phyloP scores from a whole-genome alignment of 2,329 filamentous ascomycete genomes.

The Aspergillus sp. region DNA sequence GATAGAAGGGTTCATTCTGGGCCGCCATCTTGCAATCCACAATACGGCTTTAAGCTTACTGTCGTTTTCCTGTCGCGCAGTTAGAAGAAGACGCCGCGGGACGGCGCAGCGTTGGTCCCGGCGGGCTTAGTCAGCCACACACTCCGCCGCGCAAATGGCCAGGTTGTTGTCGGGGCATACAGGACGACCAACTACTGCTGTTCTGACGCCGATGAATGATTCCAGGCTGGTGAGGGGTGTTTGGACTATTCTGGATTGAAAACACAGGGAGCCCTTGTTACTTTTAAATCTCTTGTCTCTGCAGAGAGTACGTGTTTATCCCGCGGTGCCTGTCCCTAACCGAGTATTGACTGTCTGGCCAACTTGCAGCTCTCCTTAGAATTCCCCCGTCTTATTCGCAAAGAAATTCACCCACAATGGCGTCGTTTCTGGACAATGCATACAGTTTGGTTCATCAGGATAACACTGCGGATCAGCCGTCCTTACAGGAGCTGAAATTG shows the following conservation, averaged over 20 bases:
- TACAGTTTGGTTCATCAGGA: constrained; percentile 98
- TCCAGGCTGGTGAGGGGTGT: constrained; percentile 29
- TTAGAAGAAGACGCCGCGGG: too few species aligned
- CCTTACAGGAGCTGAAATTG: constrained; percentile 81
- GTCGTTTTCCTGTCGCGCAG: too few species aligned
- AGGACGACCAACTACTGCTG: constrained; percentile 16
- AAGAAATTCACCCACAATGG: constrained; percentile 55
- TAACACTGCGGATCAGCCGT: constrained; percentile 87
- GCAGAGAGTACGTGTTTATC: constrained; percentile 17
- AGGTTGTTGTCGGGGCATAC: constrained; percentile 22
- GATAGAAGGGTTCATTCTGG: constrained; percentile 77
- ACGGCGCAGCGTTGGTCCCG: constrained; percentile 13
- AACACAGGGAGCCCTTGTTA: neutral
- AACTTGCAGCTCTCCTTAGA: constrained; percentile 24
- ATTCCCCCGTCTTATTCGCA: constrained; percentile 14
- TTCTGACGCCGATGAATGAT: constrained; percentile 26
- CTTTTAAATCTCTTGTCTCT: constrained; percentile 8
- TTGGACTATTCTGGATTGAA: constrained; percentile 18
- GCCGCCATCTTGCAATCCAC: constrained; percentile 52
- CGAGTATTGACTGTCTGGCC: constrained; percentile 17
- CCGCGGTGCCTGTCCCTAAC: neutral
- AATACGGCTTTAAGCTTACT: too few species aligned
- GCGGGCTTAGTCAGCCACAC: constrained; percentile 40
- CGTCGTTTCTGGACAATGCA: constrained; percentile 84
- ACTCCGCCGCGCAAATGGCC: constrained; percentile 33